These are phyloP conservation scores for Immersiporthe knoxdaviesiana DNA, from an alignment of 2,329 filamentous ascomycete species.

Conservation along the genomic window DNA sequence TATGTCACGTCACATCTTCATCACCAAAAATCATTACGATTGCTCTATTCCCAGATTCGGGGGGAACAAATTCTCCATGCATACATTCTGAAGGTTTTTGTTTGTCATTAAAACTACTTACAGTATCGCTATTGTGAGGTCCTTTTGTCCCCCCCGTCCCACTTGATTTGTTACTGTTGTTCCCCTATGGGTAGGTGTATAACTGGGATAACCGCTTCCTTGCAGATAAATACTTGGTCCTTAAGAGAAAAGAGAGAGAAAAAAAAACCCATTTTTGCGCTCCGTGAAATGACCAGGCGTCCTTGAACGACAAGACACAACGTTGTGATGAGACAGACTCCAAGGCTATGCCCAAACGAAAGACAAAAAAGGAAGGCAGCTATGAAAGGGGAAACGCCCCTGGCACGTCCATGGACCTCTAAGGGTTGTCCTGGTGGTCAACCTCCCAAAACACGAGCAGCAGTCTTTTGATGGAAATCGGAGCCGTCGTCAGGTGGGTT, in stretches of 20 bases:
- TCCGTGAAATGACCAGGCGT: slow-evolving; percentile 9
- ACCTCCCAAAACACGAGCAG: neutral
- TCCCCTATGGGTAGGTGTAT: no score
- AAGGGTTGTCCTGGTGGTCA: neutral
- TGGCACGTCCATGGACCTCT: neutral
- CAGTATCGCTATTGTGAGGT: neutral
- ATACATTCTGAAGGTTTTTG: no score
- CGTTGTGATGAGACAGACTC: neutral
- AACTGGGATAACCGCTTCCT: neutral
- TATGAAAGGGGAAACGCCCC: neutral
- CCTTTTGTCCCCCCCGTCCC: neutral
- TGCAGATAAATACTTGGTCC: neutral
- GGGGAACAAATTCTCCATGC: no score
- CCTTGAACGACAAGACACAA: neutral
- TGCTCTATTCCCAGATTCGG: no score
- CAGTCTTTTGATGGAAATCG: neutral
- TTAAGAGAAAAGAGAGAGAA: neutral
- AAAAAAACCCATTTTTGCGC: neutral
- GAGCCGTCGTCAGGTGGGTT: neutral
- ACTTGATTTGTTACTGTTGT: neutral
- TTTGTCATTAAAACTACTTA: no score
- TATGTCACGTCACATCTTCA: no score
- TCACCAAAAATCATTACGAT: no score
- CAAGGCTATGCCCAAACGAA: slow-evolving; percentile 6
- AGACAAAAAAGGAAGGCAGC: neutral